A percentile compares a stretch with the other conserved stretches of the same genome.
Conservation (phyloP, 306 rosid genomes). For the Malus asiatica region DNA sequence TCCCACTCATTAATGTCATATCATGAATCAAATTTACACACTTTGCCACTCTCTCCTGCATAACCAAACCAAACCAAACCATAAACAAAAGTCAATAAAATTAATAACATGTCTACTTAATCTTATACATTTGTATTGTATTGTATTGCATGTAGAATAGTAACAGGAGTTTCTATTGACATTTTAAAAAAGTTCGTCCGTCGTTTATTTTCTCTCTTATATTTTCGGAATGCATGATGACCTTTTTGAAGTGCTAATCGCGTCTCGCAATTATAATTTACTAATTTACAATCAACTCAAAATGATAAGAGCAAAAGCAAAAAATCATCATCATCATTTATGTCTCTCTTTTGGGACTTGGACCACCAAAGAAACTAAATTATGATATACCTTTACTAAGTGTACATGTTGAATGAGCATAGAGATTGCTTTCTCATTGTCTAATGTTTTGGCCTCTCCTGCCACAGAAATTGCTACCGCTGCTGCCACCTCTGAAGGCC, state of each 20-base stretch:
- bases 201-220: not conserved
- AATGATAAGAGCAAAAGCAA: conserved; percentile 14
- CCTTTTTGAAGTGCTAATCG: too few species aligned
- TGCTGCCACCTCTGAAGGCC: conserved; percentile 87
- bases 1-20: conserved; percentile 19
- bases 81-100: not conserved
- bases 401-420: conserved; percentile 52
- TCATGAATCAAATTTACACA: conserved; percentile 49
- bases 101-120: not conserved
- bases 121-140: not conserved
- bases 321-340: conserved; percentile 13
- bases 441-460: conserved; percentile 47
- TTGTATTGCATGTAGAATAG: not conserved
- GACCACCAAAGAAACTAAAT: conserved; percentile 19
- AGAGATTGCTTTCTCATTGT: conserved; percentile 45
- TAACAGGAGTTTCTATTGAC: not conserved
- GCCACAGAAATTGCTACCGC: conserved; percentile 70
- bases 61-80: not conserved
- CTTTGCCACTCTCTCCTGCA: conserved; percentile 70
- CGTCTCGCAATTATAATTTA: not conserved
- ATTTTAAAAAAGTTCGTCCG: not conserved
- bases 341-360: conserved; percentile 11
- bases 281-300: conserved; percentile 8
- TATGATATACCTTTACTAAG: conserved; percentile 40
- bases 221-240: too few species aligned